These are phyloP conservation scores for Schizosaccharomyces pombe DNA, from an alignment of 805 yeast genomes.

Conservation along the genomic window DNA sequence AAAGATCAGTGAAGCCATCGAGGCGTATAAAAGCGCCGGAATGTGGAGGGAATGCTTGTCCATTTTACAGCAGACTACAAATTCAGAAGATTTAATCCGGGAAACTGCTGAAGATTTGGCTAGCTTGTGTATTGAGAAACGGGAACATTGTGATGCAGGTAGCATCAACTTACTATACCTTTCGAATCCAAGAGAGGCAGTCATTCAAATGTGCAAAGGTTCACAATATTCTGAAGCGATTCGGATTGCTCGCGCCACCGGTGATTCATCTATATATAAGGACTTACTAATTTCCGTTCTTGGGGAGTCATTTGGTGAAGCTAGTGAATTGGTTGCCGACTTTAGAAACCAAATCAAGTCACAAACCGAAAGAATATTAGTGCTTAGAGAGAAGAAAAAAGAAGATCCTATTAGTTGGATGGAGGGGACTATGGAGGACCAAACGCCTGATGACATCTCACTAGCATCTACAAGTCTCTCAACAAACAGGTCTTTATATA, in stretches of 20 bases:
- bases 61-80: constrained; percentile 20
- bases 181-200: constrained; percentile 35
- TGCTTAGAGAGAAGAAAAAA: constrained; percentile 56
- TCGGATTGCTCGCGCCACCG: constrained; percentile 30
- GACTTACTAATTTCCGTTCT: constrained; percentile 46
- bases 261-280: constrained; percentile 22
- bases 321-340: constrained; percentile 83
- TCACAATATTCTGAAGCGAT: constrained; percentile 57
- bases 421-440: constrained; percentile 27
- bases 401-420: constrained; percentile 72
- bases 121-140: constrained; percentile 31
- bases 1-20: constrained; percentile 35
- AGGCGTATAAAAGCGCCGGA: constrained; percentile 42
- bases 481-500: constrained; percentile 63
- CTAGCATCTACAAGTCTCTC: constrained; percentile 61
- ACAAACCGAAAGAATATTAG: constrained; percentile 64
- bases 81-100: constrained; percentile 19
- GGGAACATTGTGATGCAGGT: constrained; percentile 61
- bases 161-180: constrained; percentile 42
- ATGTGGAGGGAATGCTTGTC: constrained; percentile 72
- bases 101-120: constrained; percentile 36
- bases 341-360: constrained; percentile 67
- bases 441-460: constrained; percentile 73
- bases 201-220: constrained; percentile 47
- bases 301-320: constrained; percentile 66